Evolutionary conservation across 805 yeast species (phyloP), one percentile per base, ranked within the genome.

Genomic region (Diddensiella caesifluorescens): DNA sequence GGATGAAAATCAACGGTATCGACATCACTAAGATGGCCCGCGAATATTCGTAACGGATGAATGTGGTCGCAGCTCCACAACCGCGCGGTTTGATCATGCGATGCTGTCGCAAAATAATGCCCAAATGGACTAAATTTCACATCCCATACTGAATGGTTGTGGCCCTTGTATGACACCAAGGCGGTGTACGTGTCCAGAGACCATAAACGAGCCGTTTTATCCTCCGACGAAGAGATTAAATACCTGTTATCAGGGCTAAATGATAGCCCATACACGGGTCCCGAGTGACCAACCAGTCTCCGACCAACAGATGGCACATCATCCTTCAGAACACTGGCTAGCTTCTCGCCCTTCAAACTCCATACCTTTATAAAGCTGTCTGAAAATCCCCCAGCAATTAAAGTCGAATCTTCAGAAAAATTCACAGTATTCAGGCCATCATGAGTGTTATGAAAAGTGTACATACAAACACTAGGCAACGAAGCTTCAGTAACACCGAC

Each of bases 1-100:
- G 98, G 97, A 65, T 92, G 98, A 74, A 90, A 92, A 38, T 80
- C 80, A 27, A 90, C 95, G 52, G 90, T 80, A 59, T 92, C 97
- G 28, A 92, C 97, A 66, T 92, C 99, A 56, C 87, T 84, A 55
- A 89, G 74, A 64, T 92, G 99, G 0, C 99, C 99, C 0, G 97
- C 97, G 69, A 92, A 90, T 20, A 92, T 85, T 52, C 98, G 73
- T 54, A 92, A 70, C 27, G 99, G 97, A 60, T 90, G 89, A 34
- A 92, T 89, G 63, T 92, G 99, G 61, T 92, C 98, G 53, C 95
- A 87, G 20, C 95, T 88, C 99, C 99, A 92, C 43, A 92, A 70
- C 48, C 97, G 74, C 1, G 97, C 97, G 0, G 98, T 92, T 61
- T 89, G 97, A 60, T 92, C 99, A 59, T 89, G 96, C 2, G 96